Evolutionary conservation across 1,284 basidiomycete genomes (phyloP), one percentile per base, ranked within the genome.

Genomic region (Calocybe gambosa): DNA sequence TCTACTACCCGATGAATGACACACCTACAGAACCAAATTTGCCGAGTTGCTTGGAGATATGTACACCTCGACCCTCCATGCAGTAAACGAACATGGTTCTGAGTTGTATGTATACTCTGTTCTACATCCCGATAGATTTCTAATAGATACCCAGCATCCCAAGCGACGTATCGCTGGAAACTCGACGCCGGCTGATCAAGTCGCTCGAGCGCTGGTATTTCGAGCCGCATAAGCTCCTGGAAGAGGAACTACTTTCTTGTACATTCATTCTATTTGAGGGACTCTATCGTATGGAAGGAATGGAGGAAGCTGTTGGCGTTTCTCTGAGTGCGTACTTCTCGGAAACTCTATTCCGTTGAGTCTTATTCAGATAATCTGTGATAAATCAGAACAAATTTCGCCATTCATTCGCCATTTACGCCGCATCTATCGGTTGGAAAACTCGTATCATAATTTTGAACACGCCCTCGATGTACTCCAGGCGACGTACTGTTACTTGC

Each of bases 401-500:
- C 67, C 77, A 4, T 85, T 94, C 58, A 73, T 95, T 23, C 80
- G 82, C 52, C 89, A 93, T 53, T 77, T 96, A 10, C 80, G 86
- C 25, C 80, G 81, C 28, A 85, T 93, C 46, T 97, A 97, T 62
- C 86, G 93, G 52, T 76, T 79, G 39, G 82, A 85, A 44, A 96
- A 96, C 66, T 85, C 88, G 12, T 97, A 97, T 66, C 93, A 97
- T 70, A 97, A 97, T 61, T 96, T 94, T 61, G 82, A 91, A 49
- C 93, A 97, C 64, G 93, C 93, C 1, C 73, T 95, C 38, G 94
- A 97, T 62, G 94, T 97, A 9, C 77, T 96, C 18, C 93, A 97
- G 63, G 93, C 93, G 1, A 82, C 84, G 1, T 92, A 95, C 60
- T 82, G 78, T 20, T 95, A 94, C 67, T 71, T 97, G 21, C 75